Evolutionary conservation across 176 grass and related monocot species (phyloP).

Genomic region (Paspalum vaginatum): DNA sequence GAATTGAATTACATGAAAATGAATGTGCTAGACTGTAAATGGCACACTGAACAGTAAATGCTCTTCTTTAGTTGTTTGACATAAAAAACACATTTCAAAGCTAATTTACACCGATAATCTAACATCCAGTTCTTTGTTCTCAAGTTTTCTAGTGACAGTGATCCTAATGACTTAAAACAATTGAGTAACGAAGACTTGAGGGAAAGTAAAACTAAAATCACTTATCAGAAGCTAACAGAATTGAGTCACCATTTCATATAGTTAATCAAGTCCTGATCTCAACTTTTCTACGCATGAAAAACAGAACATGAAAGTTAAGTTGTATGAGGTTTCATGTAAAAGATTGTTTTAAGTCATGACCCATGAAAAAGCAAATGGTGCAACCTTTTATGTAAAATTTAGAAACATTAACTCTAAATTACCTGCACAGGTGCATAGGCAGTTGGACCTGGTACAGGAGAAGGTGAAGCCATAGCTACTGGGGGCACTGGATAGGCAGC

Average conservation of each 20-base stretch:
- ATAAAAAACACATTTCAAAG: neutral
- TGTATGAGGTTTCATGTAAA: too few relatives aligned
- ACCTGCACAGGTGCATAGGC: slow-evolving; percentile 99
- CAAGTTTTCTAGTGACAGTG: neutral
- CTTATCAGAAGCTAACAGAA: neutral
- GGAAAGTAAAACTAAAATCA: neutral
- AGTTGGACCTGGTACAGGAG: slow-evolving; percentile 67
- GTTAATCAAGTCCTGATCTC: neutral
- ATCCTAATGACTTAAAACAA: slow-evolving; percentile 19
- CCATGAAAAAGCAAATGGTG: neutral
- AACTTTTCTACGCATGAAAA: slow-evolving; percentile 14
- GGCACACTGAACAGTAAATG: neutral
- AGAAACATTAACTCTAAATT: slow-evolving; percentile 30
- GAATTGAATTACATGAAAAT: neutral
- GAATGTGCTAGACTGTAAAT: neutral
- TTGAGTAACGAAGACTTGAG: neutral
- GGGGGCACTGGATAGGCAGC: slow-evolving; percentile 72
- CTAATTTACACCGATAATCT: neutral
- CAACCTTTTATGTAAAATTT: neutral
- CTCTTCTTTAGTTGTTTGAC: neutral
- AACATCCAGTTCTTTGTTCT: neutral
- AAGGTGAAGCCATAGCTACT: slow-evolving; percentile 68
- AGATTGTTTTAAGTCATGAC: neutral
- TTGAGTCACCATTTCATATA: neutral
- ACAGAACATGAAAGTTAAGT: neutral